Percentiles rank a stretch among this genome's conserved stretches.
Evolutionary conservation across 108 stramenopile species (phyloP).

Genomic region (Pelagomonas calceolata): DNA sequence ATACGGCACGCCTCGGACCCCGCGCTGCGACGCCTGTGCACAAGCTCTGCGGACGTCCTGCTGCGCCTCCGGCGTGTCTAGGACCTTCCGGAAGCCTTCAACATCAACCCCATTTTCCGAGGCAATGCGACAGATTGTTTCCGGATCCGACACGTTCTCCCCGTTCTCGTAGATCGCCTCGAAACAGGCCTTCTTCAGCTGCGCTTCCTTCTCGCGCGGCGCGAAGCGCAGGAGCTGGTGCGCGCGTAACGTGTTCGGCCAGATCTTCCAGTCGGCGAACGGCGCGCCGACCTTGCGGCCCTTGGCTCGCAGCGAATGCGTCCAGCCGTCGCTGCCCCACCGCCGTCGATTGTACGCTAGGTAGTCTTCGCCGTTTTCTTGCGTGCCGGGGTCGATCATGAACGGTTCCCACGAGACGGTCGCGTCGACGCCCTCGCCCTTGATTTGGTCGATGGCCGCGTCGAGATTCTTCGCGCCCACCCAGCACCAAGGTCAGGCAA

Average conservation of each 20-base stretch:
- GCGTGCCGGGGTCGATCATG: conserved; percentile 56
- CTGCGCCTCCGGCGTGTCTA: neutral
- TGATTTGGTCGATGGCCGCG: neutral
- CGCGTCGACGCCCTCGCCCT: too few species aligned
- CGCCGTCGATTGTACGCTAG: conserved; percentile 53
- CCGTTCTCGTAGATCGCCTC: neutral
- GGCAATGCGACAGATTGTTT: neutral
- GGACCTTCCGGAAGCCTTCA: neutral
- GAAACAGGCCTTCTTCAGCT: neutral
- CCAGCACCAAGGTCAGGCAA: conserved; percentile 61
- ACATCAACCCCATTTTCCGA: neutral
- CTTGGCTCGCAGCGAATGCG: conserved; percentile 37
- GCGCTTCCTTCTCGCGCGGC: neutral
- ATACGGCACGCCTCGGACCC: neutral
- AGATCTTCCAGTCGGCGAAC: conserved; percentile 56
- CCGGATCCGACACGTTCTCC: neutral
- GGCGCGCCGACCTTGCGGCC: conserved; percentile 53
- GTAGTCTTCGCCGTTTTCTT: conserved; percentile 49
- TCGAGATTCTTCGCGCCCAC: conserved; percentile 28
- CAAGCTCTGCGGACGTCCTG: neutral
- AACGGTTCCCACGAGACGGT: conserved; percentile 28
- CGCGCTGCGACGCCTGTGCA: neutral
- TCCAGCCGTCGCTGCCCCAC: conserved; percentile 62
- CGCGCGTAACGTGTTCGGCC: conserved; percentile 60
- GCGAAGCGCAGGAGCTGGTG: conserved; percentile 49